Percentiles rank a stretch among this genome's conserved stretches.
phyloP scores from a whole-genome alignment of 208 protist genomes.

The Herpetomonas samuelpessoai region DNA sequence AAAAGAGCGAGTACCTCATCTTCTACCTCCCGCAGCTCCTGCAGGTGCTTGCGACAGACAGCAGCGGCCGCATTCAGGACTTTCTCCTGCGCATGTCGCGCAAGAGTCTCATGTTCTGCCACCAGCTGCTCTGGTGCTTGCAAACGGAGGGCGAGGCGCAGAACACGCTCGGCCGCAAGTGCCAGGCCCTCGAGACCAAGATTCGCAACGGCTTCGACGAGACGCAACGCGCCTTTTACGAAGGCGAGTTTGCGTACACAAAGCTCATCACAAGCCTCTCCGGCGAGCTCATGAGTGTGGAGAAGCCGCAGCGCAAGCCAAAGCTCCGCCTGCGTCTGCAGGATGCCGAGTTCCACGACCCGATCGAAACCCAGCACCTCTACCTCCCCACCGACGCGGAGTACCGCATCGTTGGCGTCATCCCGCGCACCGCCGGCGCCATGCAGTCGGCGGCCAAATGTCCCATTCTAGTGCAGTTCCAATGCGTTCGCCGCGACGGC shows the following conservation, averaged over 20 bases:
- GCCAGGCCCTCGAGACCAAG: conserved; percentile 28
- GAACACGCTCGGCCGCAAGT: conserved; percentile 39
- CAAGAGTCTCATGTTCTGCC: conserved; percentile 74
- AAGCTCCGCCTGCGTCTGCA: conserved; percentile 65
- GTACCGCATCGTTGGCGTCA: conserved; percentile 70
- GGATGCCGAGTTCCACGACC: conserved; percentile 60
- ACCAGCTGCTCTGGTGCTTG: conserved; percentile 87
- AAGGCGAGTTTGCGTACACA: conserved; percentile 77
- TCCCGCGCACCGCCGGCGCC: conserved; percentile 66
- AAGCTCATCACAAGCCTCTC: conserved; percentile 74
- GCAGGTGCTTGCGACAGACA: conserved; percentile 71
- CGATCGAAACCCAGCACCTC: conserved; percentile 41
- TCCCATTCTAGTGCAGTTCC: conserved; percentile 90
- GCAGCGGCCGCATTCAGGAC: conserved; percentile 38
- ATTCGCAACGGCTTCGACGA: conserved; percentile 42
- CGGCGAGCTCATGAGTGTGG: conserved; percentile 72
- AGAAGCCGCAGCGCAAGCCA: conserved; percentile 74
- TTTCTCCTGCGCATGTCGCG: conserved; percentile 57
- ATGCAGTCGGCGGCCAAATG: conserved; percentile 92
- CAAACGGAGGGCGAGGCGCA: conserved; percentile 66
- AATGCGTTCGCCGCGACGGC: conserved; percentile 40
- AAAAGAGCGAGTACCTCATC: conserved; percentile 75
- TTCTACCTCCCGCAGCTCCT: conserved; percentile 91
- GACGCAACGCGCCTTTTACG: conserved; percentile 49
- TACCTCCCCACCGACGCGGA: conserved; percentile 86